phyloP scores from a whole-genome alignment of 106 monocot species.

The Dendrobium catenatum region DNA sequence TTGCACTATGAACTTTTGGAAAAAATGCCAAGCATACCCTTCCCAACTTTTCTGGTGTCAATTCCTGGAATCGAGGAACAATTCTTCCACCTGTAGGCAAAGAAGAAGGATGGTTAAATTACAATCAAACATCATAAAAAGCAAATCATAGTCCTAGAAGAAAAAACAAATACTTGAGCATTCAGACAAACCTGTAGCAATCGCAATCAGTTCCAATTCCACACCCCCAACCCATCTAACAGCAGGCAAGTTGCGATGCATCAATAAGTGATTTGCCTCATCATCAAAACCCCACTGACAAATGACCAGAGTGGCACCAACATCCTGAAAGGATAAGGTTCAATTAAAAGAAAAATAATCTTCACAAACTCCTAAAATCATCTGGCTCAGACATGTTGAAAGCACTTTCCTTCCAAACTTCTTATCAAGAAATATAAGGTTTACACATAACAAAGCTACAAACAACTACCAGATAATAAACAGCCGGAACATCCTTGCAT shows the following conservation, averaged over 20 bases:
- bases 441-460: not conserved
- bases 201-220: slow-evolving; percentile 96
- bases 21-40: slow-evolving; percentile 35
- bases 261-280: slow-evolving; percentile 97
- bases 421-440: not conserved
- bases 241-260: slow-evolving; percentile 96
- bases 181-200: slow-evolving; percentile 70
- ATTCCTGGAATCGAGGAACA: slow-evolving; percentile 95
- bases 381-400: not conserved
- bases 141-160: not conserved
- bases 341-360: slow-evolving; percentile 3
- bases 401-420: not conserved
- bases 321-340: slow-evolving; percentile 54
- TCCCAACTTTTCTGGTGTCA: slow-evolving; percentile 91
- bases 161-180: not conserved
- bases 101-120: slow-evolving; percentile 2
- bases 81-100: slow-evolving; percentile 79
- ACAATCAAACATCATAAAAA: not conserved
- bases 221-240: slow-evolving; percentile 99
- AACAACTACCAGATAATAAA: not conserved
- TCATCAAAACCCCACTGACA: slow-evolving; percentile 99
- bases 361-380: not conserved
- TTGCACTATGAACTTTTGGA: not conserved
- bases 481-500: not conserved
- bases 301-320: slow-evolving; percentile 93